Evolutionary conservation across 768 basidiomycete species (phyloP), one percentile per base, ranked within the genome.

Genomic region (Paxillus involutus): DNA sequence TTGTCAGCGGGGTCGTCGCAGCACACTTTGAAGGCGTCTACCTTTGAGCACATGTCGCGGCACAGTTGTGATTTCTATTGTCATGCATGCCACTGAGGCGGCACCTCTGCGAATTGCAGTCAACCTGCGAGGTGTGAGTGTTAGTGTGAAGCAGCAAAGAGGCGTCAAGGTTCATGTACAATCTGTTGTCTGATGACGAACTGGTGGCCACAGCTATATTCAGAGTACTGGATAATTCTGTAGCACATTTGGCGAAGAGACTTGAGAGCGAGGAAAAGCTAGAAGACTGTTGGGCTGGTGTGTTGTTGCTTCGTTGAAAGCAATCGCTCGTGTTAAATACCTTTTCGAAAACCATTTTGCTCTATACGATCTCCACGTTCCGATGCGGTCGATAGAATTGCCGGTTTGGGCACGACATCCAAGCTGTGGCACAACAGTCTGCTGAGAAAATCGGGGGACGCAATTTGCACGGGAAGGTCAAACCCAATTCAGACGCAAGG

Each of bases 61-160:
- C 40, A 55, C 80, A 82, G 49, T 74, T 56, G 50, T 82, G 80
- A 1, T 24, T 3, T 12, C 30, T 41, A 0, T 40, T 53, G 9
- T 50, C 63, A 53, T 81, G 80, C 33, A 35, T 59, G 9, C 45
- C 19, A 54, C 82, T 84, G 51, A 73, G 62, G 8, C 62, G 67
- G 51, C 83, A 83, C 7, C 59, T 56, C 26, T 55, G 49, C 2
- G 51, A 51, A 45, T 76, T 72, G 57, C 82, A 84, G 56, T 83
- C 83, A 14, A 84, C 68, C 82, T 84, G 49, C 11, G 44, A 16
- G 30, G 45, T 16, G 48, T 47, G 43, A 49, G 5, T 40, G 41
- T 51, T 41, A 24, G 41, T 32, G 6, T 16, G 29, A 17, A n/a
- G 17, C 30, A n/a, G 19, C 24, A 26, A 39, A 33, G 40, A 30